Evolutionary conservation across 75 land plant genomes (phyloP).

Genomic region (Pinus tabuliformis): DNA sequence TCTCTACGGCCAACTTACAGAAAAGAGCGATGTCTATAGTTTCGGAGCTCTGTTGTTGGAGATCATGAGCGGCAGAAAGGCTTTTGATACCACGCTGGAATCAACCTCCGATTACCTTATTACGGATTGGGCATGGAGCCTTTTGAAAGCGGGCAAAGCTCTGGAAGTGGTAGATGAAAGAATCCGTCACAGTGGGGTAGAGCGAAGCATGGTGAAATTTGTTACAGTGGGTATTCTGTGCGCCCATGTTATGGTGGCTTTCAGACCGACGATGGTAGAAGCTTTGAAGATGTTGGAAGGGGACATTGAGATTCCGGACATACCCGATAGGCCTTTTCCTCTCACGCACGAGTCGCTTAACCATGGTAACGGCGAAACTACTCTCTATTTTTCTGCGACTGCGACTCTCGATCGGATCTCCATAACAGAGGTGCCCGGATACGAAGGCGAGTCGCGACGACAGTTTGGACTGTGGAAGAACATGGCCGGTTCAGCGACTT

Average conservation of each 20-base stretch:
- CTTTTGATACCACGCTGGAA: not conserved
- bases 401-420: too few species aligned
- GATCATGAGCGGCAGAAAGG: not conserved
- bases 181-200: not conserved
- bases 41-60: slow-evolving; percentile 7
- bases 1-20: slow-evolving; percentile 26
- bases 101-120: not conserved
- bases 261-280: slow-evolving; percentile 25
- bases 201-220: not conserved
- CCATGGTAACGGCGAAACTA: too few species aligned
- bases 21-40: slow-evolving; percentile 10
- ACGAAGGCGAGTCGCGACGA: too few species aligned
- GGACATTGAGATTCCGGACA: too few species aligned
- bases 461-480: too few species aligned
- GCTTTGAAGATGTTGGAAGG: slow-evolving; percentile 20
- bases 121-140: slow-evolving; percentile 28
- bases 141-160: slow-evolving; percentile 12
- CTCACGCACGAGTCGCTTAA: too few species aligned
- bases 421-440: too few species aligned
- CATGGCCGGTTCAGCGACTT: too few species aligned
- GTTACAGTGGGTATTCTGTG: slow-evolving; percentile 29
- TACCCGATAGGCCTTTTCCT: too few species aligned
- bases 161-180: not conserved
- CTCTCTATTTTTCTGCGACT: too few species aligned
- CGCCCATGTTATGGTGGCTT: slow-evolving; percentile 27